These are phyloP conservation scores for Ogataea dorogensis DNA, from an alignment of 805 yeast genomes.

Conservation along the genomic window DNA sequence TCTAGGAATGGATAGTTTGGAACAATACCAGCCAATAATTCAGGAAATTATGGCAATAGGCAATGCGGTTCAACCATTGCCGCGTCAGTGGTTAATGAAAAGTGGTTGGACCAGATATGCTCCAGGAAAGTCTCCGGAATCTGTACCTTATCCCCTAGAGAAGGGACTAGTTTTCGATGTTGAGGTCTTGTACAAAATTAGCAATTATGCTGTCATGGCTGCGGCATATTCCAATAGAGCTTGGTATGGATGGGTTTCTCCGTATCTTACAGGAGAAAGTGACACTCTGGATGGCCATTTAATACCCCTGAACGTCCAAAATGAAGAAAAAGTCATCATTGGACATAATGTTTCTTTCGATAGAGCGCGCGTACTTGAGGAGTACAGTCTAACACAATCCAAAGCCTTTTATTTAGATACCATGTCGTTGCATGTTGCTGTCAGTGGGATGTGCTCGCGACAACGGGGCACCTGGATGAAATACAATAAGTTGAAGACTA, in stretches of 20 bases:
- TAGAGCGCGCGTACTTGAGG: conserved; percentile 81
- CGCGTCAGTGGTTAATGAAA: conserved; percentile 52
- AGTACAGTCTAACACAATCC: conserved; percentile 65
- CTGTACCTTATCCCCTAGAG: conserved; percentile 70
- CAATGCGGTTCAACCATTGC: conserved; percentile 36
- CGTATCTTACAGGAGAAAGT: conserved; percentile 62
- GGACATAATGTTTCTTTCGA: conserved; percentile 94
- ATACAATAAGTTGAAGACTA: conserved; percentile 43
- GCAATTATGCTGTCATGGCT: conserved; percentile 77
- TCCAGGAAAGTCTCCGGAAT: conserved; percentile 48
- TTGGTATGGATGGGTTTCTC: conserved; percentile 96
- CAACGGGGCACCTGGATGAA: conserved; percentile 80
- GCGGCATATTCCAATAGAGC: conserved; percentile 73
- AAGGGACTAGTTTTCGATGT: conserved; percentile 81
- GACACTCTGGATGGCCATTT: conserved; percentile 53
- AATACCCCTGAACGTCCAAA: conserved; percentile 65
- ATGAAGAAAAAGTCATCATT: conserved; percentile 56
- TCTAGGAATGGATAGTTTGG: conserved; percentile 57
- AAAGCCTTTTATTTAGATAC: conserved; percentile 85
- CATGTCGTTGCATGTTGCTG: conserved; percentile 88
- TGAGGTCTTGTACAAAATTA: conserved; percentile 75
- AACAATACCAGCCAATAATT: conserved; percentile 58
- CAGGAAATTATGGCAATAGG: conserved; percentile 41
- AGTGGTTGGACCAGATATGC: conserved; percentile 85
- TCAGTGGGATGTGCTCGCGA: conserved; percentile 87